Evolutionary conservation across 2,329 filamentous ascomycete genomes (phyloP), one percentile per base, ranked within the genome.

Genomic region (Fusarium nematophilum): DNA sequence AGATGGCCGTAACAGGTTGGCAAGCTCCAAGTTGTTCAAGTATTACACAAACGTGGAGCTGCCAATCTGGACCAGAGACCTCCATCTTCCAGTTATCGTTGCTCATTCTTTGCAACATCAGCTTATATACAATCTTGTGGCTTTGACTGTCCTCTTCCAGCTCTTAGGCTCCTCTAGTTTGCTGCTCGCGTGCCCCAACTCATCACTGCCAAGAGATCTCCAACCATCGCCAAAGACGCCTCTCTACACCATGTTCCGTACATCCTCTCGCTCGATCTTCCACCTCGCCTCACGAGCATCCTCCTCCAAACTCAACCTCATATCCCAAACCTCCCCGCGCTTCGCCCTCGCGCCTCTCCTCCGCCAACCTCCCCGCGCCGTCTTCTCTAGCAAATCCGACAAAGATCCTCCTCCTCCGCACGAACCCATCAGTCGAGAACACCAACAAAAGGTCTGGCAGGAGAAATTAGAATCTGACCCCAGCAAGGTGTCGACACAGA

Each of bases 391-490:
- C 54, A 70, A 67, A 37, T 65, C 64, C 9, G 60, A 63, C 51
- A 62, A 42, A 15, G 50, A 58, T 18, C 56, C 65, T 8, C 65
- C 65, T n/a, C 67, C 70, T 23, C 65, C 68, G 2, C 65, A 63
- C 13, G 49, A 52, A 11, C 58, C 67, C 5, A 83, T 85, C 48
- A 82, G 90, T 63, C 76, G 72, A 34, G 79, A 89, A 62, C 76
- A 76, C 25, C 89, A 91, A 71, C 79, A 81, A 39, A 77, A 81
- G 61, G 66, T 86, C 8, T 81, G 75, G 10, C 66, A 86, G 40
- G 71, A 85, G 70, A 83, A 83, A 68, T 75, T 93, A n/a, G 70
- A 84, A 53, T 69, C 84, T 3, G 75, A 84, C 23, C 90, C 90
- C 0, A 83, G 85, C 31, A 72, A 77, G 6, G 89, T 93, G 1